Conservation (phyloP, 345 rosid genomes). For the Populus alba region DNA sequence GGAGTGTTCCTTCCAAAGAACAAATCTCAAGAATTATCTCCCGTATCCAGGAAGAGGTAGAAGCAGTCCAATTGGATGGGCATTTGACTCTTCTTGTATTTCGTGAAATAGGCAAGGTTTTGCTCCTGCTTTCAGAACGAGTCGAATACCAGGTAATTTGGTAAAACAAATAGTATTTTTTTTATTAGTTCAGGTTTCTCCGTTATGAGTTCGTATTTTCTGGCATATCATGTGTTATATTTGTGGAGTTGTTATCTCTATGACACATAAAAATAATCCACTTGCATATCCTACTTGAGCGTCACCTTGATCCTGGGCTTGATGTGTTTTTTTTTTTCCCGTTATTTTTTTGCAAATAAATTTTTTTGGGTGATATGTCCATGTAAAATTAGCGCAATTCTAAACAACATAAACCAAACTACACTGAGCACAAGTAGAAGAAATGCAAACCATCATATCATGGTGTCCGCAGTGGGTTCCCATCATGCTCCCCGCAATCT, state of each 20-base stretch:
- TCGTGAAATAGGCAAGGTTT: slow-evolving; percentile 81
- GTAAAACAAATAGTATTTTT: too few relatives aligned
- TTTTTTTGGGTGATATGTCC: background rate
- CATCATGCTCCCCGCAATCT: background rate
- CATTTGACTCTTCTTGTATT: slow-evolving; percentile 88
- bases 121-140: slow-evolving; percentile 71
- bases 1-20: slow-evolving; percentile 88
- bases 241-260: background rate
- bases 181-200: background rate
- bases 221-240: too few relatives aligned
- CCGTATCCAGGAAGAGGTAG: slow-evolving; percentile 90
- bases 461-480: background rate
- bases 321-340: background rate
- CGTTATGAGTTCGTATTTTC: background rate
- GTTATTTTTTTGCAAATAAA: background rate
- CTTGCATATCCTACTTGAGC: background rate
- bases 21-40: slow-evolving; percentile 73
- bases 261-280: background rate
- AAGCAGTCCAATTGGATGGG: slow-evolving; percentile 85
- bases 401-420: background rate
- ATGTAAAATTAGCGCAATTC: background rate
- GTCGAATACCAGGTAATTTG: slow-evolving; percentile 86
- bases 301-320: background rate
- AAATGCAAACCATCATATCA: background rate
- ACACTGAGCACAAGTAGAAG: background rate